A percentile compares a stretch with the other conserved stretches of the same genome.
These are phyloP conservation scores for Lentinula edodes DNA, from an alignment of 768 basidiomycete genomes.

Conservation along the genomic window DNA sequence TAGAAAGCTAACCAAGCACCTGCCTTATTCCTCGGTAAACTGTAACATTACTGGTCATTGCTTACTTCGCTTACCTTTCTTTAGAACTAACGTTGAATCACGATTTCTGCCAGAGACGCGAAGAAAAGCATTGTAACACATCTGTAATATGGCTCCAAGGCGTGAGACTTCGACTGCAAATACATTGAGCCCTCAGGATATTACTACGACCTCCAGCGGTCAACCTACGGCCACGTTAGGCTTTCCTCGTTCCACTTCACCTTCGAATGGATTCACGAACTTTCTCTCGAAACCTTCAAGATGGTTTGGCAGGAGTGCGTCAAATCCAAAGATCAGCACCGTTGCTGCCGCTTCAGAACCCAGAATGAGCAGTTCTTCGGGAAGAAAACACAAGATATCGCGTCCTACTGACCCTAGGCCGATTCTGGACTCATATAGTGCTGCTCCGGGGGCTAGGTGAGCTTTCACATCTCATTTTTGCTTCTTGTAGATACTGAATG, in stretches of 20 bases:
- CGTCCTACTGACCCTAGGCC: slow-evolving; percentile 80
- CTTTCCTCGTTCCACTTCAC: slow-evolving; percentile 57
- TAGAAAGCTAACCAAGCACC: not conserved
- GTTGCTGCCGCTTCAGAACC: slow-evolving; percentile 34
- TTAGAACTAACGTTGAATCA: not conserved
- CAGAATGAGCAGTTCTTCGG: slow-evolving; percentile 35
- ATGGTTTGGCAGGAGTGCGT: slow-evolving; percentile 66
- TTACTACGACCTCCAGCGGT: slow-evolving; percentile 13
- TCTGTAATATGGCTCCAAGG: slow-evolving; percentile 41
- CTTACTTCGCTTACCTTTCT: not conserved
- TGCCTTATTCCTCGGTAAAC: not conserved
- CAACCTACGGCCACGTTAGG: slow-evolving; percentile 29
- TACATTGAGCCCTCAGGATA: slow-evolving; percentile 33
- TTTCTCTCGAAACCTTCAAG: slow-evolving; percentile 63
- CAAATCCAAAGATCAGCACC: slow-evolving; percentile 38
- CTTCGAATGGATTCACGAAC: slow-evolving; percentile 48
- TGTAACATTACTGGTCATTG: not conserved
- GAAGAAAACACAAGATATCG: slow-evolving; percentile 74
- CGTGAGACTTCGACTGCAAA: slow-evolving; percentile 35
- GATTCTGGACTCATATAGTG: slow-evolving; percentile 54
- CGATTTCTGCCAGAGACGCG: not conserved
- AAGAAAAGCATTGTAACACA: not conserved
- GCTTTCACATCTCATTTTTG: slow-evolving; percentile 17
- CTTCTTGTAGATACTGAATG: slow-evolving; percentile 17
- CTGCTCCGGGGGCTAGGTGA: slow-evolving; percentile 47